phyloP scores from a whole-genome alignment of 2,329 filamentous ascomycete species.

The Beauveria australis region DNA sequence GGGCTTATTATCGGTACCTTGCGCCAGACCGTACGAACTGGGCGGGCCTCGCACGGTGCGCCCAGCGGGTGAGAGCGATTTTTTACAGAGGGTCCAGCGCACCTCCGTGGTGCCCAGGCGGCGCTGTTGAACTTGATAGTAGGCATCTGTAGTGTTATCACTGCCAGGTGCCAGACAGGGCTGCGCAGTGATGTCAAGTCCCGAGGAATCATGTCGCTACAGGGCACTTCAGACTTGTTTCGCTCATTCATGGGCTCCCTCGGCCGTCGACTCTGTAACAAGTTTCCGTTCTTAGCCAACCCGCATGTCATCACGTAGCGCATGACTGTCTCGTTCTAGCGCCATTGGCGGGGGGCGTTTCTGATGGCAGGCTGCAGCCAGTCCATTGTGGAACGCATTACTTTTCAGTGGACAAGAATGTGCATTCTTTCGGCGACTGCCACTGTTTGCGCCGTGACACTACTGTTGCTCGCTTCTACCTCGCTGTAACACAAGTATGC shows the following conservation, averaged over 20 bases:
- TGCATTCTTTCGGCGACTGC: background rate
- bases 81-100: constrained; percentile 1
- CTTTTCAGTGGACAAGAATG: background rate
- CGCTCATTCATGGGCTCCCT: background rate
- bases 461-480: background rate
- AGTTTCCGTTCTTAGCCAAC: background rate
- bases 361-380: too few relatives aligned
- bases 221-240: background rate
- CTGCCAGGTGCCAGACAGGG: background rate
- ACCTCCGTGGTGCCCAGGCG: background rate
- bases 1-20: constrained; percentile 3
- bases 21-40: background rate
- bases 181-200: background rate
- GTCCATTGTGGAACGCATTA: background rate
- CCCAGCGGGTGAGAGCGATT: background rate
- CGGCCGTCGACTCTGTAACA: background rate
- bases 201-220: background rate
- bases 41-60: constrained; percentile 8
- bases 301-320: constrained; percentile 2
- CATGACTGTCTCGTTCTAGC: constrained; percentile 6
- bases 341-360: background rate
- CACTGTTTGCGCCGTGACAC: background rate
- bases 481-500: background rate
- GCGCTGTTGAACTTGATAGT: background rate
- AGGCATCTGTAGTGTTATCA: too few relatives aligned